These are phyloP conservation scores for Leptoxyphium fumago DNA, from an alignment of 2,329 filamentous ascomycete species.

Conservation along the genomic window DNA sequence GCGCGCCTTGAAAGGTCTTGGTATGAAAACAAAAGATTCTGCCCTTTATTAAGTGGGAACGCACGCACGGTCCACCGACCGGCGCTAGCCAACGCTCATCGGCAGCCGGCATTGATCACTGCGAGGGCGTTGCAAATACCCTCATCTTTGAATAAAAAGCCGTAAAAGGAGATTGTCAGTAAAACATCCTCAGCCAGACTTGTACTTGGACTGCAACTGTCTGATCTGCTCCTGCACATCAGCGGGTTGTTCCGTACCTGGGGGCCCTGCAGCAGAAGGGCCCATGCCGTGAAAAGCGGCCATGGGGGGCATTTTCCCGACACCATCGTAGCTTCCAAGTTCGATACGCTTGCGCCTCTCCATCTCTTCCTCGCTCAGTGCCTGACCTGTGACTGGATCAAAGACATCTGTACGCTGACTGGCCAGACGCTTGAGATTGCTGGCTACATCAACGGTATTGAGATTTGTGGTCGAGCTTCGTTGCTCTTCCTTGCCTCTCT, in stretches of 20 bases:
- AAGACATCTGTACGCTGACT: constrained; percentile 81
- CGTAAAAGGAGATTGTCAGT: no score
- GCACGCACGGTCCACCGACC: no score
- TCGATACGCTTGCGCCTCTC: constrained; percentile 55
- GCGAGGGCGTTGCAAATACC: no score
- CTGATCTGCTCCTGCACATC: constrained; percentile 25
- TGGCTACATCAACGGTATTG: constrained; percentile 73
- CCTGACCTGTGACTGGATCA: constrained; percentile 54
- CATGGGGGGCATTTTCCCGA: constrained; percentile 10
- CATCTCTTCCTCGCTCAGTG: constrained; percentile 60
- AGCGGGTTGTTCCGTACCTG: constrained; percentile 37
- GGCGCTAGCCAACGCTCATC: no score
- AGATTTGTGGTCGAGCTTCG: constrained; percentile 76
- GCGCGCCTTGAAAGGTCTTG: no score
- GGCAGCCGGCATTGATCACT: no score
- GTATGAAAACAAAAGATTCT: no score
- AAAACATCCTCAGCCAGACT: background rate
- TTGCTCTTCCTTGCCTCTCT: constrained; percentile 76
- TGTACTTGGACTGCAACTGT: background rate
- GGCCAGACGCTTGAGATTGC: constrained; percentile 88
- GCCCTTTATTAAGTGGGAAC: no score
- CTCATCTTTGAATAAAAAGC: no score
- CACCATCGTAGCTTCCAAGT: constrained; percentile 47
- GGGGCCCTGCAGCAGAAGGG: constrained; percentile 25
- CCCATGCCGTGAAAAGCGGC: constrained; percentile 43